phyloP scores from a whole-genome alignment of 371 early-diverging fungal genomes.

The Chytridiales sp. region DNA sequence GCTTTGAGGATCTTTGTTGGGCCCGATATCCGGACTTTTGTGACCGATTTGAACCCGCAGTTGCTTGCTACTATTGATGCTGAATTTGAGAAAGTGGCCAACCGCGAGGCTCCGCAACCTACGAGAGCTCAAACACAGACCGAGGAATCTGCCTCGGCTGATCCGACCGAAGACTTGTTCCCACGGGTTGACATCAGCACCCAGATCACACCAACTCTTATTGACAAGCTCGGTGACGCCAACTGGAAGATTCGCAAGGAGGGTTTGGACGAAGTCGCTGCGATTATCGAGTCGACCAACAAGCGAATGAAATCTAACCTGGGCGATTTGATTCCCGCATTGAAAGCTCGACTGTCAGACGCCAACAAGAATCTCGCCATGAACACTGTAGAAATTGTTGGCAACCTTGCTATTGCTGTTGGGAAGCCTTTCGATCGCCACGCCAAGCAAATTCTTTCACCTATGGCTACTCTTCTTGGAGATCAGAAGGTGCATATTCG shows the following conservation, averaged over 20 bases:
- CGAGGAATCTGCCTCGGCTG: conserved; percentile 29
- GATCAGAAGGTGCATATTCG: conserved; percentile 91
- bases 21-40: conserved; percentile 71
- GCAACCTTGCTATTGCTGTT: conserved; percentile 71
- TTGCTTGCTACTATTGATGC: conserved; percentile 79
- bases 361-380: conserved; percentile 86
- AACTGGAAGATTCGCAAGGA: conserved; percentile 96
- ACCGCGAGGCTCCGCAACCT: conserved; percentile 74
- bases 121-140: conserved; percentile 44
- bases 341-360: conserved; percentile 82
- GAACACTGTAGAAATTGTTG: conserved; percentile 70
- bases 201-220: conserved; percentile 51
- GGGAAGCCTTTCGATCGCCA: conserved; percentile 83
- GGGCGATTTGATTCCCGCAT: conserved; percentile 73
- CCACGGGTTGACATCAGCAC: conserved; percentile 80
- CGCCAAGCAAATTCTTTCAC: conserved; percentile 59
- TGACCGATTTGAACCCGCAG: conserved; percentile 83
- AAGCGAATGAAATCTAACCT: conserved; percentile 80
- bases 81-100: conserved; percentile 86
- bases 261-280: conserved; percentile 77
- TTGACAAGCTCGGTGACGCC: conserved; percentile 67
- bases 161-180: conserved; percentile 79
- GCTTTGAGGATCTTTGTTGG: conserved; percentile 82
- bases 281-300: conserved; percentile 71
- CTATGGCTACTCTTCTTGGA: conserved; percentile 66